These are phyloP conservation scores for Acacia melanoxylon DNA, from an alignment of 306 rosid species.

Conservation along the genomic window DNA sequence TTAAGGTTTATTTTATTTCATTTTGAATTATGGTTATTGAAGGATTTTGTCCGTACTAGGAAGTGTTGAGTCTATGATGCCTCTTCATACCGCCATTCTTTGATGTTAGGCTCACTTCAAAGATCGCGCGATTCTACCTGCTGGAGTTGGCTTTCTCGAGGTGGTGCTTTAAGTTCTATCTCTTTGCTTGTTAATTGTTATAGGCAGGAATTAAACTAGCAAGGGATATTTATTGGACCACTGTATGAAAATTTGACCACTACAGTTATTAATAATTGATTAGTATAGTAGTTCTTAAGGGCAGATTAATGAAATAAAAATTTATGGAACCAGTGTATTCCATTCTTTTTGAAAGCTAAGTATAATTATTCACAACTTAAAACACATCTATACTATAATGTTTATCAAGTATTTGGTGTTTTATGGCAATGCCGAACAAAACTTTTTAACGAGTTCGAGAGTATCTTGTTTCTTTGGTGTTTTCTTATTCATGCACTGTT, in stretches of 20 bases:
- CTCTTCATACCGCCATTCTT: conserved; percentile 84
- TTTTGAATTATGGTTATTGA: not conserved
- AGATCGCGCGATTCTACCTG: conserved; percentile 68
- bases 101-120: conserved; percentile 80
- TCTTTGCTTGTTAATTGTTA: not conserved
- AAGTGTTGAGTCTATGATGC: conserved; percentile 75
- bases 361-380: too few species aligned
- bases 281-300: too few species aligned
- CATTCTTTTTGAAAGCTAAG: too few species aligned
- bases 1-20: not conserved
- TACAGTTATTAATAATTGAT: not conserved
- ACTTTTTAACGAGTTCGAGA: too few species aligned
- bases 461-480: too few species aligned
- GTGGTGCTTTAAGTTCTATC: conserved; percentile 33
- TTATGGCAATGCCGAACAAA: too few species aligned
- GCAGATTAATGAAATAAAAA: not conserved
- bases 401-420: too few species aligned
- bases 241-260: not conserved
- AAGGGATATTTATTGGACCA: not conserved
- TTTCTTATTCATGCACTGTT: too few species aligned
- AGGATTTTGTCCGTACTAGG: conserved; percentile 68
- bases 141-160: conserved; percentile 92
- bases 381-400: too few species aligned
- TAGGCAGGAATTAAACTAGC: not conserved
- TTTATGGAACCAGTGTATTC: too few species aligned